Base-by-base conservation (phyloP, 768 basidiomycete genomes). In the Psilocybe cubensis region DNA sequence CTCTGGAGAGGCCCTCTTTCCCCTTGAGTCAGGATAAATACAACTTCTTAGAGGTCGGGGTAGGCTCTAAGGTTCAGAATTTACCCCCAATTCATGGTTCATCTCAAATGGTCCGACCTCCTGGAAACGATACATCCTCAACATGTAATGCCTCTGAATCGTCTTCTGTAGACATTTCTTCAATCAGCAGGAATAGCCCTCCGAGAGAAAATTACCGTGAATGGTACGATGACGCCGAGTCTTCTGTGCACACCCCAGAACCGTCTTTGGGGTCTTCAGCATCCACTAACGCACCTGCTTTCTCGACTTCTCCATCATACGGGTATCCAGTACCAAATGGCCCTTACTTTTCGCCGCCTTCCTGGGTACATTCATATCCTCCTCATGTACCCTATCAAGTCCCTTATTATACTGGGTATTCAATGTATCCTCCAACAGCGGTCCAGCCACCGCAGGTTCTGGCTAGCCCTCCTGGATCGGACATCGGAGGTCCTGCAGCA, bases 281-380 rank as follows among this genome's bases (percentile, higher is more conserved):
- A 48, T 71, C 80, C 28, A 63, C 68, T 11, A 52, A 63, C 23
- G 63, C 62, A 9, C 40, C 59, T 23, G 46, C 64, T 14, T 52
- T 58, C 64, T 58, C 70, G 31, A 52, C 59, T 29, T 48, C 46
- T 1, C 50, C 66, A 35, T 48, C 63, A n/a, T 66, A 59, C 53
- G 69, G 75, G 4, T 82, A 79, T 65, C 60, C 79, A 12, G 53
- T 77, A 28, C 73, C 79, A 9, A 66, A 74, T 23, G 67, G 76
- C n/a, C 77, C 76, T 21, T 85, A 79, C 61, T 81, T 79, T 64
- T 74, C 74, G 35, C 69, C 74, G 23, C 72, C 76, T 42, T 76
- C 80, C 29, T 87, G 86, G 87, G 69, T 83, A 46, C 79, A 79
- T 35, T 74, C 79, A 10, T 85, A 79, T 65, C 66, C 77, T n/a